These are phyloP conservation scores for Zanthoxylum bungeanum DNA, from an alignment of 345 rosid genomes.

Conservation along the genomic window DNA sequence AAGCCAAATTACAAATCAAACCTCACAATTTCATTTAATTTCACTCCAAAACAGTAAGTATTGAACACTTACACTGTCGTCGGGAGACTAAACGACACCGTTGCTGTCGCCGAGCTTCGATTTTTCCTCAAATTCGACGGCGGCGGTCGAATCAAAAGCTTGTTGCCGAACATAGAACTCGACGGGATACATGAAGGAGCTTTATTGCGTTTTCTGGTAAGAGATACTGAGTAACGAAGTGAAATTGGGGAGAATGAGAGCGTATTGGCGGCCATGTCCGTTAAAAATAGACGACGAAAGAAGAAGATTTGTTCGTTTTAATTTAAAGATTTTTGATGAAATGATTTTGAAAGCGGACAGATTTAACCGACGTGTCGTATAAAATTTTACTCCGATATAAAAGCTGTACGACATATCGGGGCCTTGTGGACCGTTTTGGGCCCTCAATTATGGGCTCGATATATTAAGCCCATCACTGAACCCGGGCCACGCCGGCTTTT, in stretches of 20 bases:
- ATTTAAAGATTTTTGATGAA: too few relatives aligned
- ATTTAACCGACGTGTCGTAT: too few relatives aligned
- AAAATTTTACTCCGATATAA: too few relatives aligned
- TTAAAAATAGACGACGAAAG: too few relatives aligned
- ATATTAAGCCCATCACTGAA: too few relatives aligned
- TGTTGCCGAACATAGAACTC: constrained; percentile 42
- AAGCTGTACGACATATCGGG: too few relatives aligned
- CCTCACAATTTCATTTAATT: constrained; percentile 4
- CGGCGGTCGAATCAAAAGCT: constrained; percentile 30
- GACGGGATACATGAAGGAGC: constrained; percentile 25
- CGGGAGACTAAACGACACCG: constrained; percentile 62
- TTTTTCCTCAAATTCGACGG: constrained; percentile 27
- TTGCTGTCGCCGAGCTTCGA: constrained; percentile 35
- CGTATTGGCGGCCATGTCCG: constrained; percentile 73
- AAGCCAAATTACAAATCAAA: background rate
- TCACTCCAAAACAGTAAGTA: background rate
- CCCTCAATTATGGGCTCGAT: too few relatives aligned
- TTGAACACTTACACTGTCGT: constrained; percentile 46
- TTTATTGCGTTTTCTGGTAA: constrained; percentile 7
- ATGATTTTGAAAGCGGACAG: too few relatives aligned
- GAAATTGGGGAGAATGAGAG: constrained; percentile 44
- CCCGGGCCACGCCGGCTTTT: too few relatives aligned
- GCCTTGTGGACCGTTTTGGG: too few relatives aligned
- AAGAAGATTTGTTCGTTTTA: too few relatives aligned
- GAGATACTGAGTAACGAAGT: constrained; percentile 29